These are phyloP conservation scores for Endoconidiophora laricicola DNA, from an alignment of 2,329 filamentous ascomycete species.

Conservation along the genomic window DNA sequence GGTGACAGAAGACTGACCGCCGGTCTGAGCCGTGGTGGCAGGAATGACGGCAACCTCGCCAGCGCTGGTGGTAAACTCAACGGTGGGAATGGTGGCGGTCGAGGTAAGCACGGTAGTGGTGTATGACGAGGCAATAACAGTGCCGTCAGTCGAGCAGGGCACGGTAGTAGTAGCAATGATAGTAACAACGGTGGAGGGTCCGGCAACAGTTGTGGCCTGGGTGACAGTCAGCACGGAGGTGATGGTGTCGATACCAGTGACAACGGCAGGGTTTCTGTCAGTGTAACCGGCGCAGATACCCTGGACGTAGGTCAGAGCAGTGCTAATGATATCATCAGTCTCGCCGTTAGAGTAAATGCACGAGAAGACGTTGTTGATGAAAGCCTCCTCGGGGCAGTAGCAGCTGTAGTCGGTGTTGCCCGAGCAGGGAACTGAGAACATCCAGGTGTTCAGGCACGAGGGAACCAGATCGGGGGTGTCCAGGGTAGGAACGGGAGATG, in stretches of 20 bases:
- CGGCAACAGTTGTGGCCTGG: slow-evolving; percentile 28
- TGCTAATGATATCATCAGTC: slow-evolving; percentile 45
- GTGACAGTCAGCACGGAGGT: slow-evolving; percentile 42
- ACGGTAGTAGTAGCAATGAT: slow-evolving; percentile 25
- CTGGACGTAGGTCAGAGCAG: slow-evolving; percentile 70
- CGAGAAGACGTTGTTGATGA: slow-evolving; percentile 62
- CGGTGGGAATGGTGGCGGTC: slow-evolving; percentile 35
- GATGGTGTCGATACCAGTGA: slow-evolving; percentile 53
- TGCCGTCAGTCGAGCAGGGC: slow-evolving; percentile 14
- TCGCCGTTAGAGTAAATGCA: slow-evolving; percentile 67
- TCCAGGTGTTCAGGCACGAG: slow-evolving; percentile 82
- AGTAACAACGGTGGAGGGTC: slow-evolving; percentile 31
- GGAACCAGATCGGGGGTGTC: slow-evolving; percentile 59
- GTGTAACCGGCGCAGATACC: slow-evolving; percentile 74
- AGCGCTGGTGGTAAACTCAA: slow-evolving; percentile 27
- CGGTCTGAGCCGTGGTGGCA: slow-evolving; percentile 13
- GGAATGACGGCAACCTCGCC: slow-evolving; percentile 13
- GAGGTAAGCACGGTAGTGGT: slow-evolving; percentile 34
- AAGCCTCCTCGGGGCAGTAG: slow-evolving; percentile 68
- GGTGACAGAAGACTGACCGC: slow-evolving; percentile 4
- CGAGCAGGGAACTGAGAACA: slow-evolving; percentile 55
- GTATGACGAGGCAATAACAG: slow-evolving; percentile 28
- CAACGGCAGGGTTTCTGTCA: slow-evolving; percentile 64
- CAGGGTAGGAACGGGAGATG: slow-evolving; percentile 22
- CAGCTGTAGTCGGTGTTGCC: slow-evolving; percentile 71